These are phyloP conservation scores for Cucurbita argyrosperma DNA, from an alignment of 306 rosid species.

Conservation along the genomic window DNA sequence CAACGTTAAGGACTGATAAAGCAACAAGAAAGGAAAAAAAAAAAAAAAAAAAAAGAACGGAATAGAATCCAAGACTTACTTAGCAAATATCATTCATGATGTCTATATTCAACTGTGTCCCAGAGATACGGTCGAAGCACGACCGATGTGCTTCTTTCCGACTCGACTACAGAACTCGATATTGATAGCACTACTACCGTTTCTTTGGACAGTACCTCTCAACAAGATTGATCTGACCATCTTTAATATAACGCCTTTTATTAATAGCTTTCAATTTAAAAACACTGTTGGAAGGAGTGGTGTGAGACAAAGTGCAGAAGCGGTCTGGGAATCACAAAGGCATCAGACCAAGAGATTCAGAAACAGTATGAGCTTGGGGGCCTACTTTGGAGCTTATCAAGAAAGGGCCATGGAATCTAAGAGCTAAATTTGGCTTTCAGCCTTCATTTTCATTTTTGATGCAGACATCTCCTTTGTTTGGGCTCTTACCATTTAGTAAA, in stretches of 20 bases:
- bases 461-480: neutral
- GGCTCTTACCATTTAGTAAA: neutral
- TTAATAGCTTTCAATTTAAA: conserved; percentile 1
- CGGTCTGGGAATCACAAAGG: conserved; percentile 8
- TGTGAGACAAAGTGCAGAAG: neutral
- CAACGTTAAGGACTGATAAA: neutral
- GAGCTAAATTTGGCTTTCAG: neutral
- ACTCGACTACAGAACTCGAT: too few relatives aligned
- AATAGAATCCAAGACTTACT: neutral
- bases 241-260: too few relatives aligned
- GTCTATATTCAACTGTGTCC: too few relatives aligned
- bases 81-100: neutral
- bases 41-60: neutral
- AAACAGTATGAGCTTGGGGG: neutral
- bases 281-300: neutral
- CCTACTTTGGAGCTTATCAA: neutral
- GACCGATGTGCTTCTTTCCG: too few relatives aligned
- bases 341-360: conserved; percentile 3
- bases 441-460: neutral
- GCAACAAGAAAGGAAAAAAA: neutral
- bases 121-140: too few relatives aligned
- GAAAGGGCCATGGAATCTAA: conserved; percentile 5
- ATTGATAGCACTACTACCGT: too few relatives aligned
- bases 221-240: too few relatives aligned
- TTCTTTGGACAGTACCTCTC: too few relatives aligned